These are phyloP conservation scores for Liquidambar formosana DNA, from an alignment of 164 flowering plant species.

Conservation along the genomic window DNA sequence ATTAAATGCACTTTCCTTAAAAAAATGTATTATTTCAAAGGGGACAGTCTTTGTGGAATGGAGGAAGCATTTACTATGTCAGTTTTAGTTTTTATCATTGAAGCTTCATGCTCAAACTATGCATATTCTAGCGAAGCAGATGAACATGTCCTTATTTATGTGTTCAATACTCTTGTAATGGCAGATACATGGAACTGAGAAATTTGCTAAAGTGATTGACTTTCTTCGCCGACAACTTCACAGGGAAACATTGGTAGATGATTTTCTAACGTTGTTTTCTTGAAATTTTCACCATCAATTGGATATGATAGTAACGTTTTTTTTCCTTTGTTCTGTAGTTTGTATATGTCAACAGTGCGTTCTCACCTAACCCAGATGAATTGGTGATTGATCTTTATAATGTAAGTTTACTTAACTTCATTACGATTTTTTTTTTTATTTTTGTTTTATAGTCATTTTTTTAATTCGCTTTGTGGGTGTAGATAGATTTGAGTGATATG, in stretches of 20 bases:
- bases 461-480: no score
- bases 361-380: conserved; percentile 96
- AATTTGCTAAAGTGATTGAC: conserved; percentile 89
- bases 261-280: not conserved
- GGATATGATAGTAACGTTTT: conserved; percentile 7
- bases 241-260: conserved; percentile 74
- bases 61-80: no score
- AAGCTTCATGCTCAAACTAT: no score
- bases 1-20: no score
- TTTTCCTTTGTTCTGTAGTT: conserved; percentile 41
- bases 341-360: conserved; percentile 94
- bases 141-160: not conserved
- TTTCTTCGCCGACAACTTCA: conserved; percentile 88
- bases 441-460: no score
- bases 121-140: no score
- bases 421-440: not conserved
- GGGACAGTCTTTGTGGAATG: no score
- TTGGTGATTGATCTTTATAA: conserved; percentile 75
- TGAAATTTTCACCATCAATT: not conserved
- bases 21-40: no score
- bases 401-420: conserved; percentile 44
- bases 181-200: conserved; percentile 80
- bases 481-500: no score
- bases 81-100: no score
- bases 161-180: conserved; percentile 8